Conservation (phyloP, 139 green algal genomes). For the Eudorina sp. region DNA sequence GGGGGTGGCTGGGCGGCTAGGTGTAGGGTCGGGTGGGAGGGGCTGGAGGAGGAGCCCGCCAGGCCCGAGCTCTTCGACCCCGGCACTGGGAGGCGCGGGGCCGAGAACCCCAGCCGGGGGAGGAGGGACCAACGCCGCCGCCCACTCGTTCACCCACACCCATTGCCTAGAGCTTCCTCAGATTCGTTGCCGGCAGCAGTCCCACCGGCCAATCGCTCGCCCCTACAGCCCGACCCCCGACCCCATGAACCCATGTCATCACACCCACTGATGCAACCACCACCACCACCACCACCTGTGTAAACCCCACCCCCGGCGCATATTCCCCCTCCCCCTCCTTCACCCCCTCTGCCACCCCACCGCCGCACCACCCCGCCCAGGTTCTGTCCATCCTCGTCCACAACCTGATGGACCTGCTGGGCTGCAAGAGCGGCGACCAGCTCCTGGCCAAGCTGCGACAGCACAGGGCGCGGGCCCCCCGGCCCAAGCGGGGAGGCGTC, state of each 20-base stretch:
- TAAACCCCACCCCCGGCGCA: neutral
- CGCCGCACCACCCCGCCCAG: neutral
- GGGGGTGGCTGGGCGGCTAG: neutral
- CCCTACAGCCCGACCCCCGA: neutral
- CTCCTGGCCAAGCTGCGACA: conserved; percentile 41
- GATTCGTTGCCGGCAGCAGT: too few species aligned
- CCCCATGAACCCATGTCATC: too few species aligned
- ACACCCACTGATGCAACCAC: neutral
- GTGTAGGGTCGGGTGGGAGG: too few species aligned
- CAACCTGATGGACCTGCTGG: conserved; percentile 34
- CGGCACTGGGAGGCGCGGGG: too few species aligned
- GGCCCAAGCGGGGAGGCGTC: conserved; percentile 13
- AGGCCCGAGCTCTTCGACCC: too few species aligned
- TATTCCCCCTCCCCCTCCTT: neutral
- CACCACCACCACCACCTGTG: neutral
- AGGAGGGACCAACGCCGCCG: too few species aligned
- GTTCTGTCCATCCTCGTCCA: conserved; percentile 34
- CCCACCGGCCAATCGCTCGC: too few species aligned
- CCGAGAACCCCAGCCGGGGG: too few species aligned
- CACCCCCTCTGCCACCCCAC: neutral
- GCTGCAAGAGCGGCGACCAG: conserved; percentile 6
- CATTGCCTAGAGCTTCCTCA: too few species aligned
- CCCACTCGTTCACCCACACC: too few species aligned
- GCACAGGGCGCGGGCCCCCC: conserved; percentile 15
- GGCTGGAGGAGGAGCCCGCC: too few species aligned